These are phyloP conservation scores for Nannochloris sp. DNA, from an alignment of 139 green algal genomes.

Conservation along the genomic window DNA sequence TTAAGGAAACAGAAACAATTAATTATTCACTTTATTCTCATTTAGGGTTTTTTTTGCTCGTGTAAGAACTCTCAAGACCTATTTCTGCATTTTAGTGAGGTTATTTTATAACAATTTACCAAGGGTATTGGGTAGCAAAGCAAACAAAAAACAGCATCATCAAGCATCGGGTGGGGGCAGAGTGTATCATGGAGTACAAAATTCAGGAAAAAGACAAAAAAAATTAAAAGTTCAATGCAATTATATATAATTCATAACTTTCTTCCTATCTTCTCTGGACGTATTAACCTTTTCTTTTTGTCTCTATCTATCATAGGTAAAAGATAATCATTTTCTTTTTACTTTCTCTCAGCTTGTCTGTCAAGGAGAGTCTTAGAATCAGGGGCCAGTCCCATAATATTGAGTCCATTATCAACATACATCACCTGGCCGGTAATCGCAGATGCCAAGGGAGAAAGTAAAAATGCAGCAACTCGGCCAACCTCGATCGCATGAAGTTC, in stretches of 20 bases:
- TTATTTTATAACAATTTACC: conserved; percentile 1
- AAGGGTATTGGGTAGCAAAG: too few species aligned
- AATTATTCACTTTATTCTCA: neutral
- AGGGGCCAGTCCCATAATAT: conserved; percentile 85
- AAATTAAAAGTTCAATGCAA: neutral
- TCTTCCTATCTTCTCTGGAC: neutral
- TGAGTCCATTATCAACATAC: conserved; percentile 72
- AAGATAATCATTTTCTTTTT: too few species aligned
- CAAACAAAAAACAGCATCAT: neutral
- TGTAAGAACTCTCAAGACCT: too few species aligned
- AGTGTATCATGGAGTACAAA: neutral
- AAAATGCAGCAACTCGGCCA: conserved; percentile 80
- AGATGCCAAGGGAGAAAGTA: conserved; percentile 85
- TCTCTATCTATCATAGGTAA: too few species aligned
- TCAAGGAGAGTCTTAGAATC: conserved; percentile 68
- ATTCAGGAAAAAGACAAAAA: neutral
- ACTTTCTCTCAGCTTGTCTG: conserved; percentile 16
- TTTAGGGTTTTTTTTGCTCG: too few species aligned
- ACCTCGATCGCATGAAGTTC: conserved; percentile 78
- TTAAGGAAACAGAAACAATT: too few species aligned
- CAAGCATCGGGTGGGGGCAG: neutral
- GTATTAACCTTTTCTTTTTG: neutral
- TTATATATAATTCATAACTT: neutral
- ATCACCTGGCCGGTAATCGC: conserved; percentile 65
- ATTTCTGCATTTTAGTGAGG: too few species aligned